These are phyloP conservation scores for Tricholoma hemisulphureum DNA, from an alignment of 768 basidiomycete genomes.

Conservation along the genomic window DNA sequence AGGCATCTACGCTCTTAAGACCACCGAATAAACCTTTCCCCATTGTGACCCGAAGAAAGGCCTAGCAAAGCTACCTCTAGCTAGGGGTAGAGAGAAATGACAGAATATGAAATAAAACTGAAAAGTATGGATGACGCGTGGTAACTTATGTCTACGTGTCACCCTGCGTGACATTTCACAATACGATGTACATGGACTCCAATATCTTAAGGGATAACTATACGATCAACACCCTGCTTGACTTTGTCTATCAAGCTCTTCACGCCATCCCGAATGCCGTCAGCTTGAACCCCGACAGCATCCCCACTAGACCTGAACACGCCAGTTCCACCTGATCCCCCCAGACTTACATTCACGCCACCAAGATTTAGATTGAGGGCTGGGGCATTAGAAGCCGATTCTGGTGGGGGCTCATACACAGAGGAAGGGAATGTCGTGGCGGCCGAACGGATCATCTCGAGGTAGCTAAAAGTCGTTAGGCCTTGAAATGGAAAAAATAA, in stretches of 20 bases:
- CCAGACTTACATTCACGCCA: constrained; percentile 89
- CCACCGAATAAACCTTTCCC: constrained; percentile 74
- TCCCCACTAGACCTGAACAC: constrained; percentile 83
- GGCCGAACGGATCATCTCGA: constrained; percentile 84
- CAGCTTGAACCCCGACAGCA: constrained; percentile 71
- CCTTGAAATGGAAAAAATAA: constrained; percentile 6
- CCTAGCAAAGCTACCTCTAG: constrained; percentile 34
- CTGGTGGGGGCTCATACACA: constrained; percentile 74
- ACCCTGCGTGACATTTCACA: constrained; percentile 14
- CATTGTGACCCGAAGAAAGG: constrained; percentile 48
- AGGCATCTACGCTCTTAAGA: constrained; percentile 94
- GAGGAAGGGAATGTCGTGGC: constrained; percentile 59
- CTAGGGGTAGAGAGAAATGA: constrained; percentile 20
- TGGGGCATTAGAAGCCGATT: constrained; percentile 69
- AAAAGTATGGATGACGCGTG: constrained; percentile 17
- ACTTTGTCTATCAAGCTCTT: constrained; percentile 86
- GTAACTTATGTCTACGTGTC: constrained; percentile 31
- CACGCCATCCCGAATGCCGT: constrained; percentile 87
- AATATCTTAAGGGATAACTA: constrained; percentile 40
- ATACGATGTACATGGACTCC: background rate
- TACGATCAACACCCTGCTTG: constrained; percentile 77
- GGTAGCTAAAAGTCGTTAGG: constrained; percentile 51
- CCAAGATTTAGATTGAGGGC: constrained; percentile 90
- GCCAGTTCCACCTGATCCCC: constrained; percentile 79
- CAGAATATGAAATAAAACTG: constrained; percentile 20